phyloP scores from a whole-genome alignment of 2,329 filamentous ascomycete genomes.

The Hymenoscyphus infarciens region DNA sequence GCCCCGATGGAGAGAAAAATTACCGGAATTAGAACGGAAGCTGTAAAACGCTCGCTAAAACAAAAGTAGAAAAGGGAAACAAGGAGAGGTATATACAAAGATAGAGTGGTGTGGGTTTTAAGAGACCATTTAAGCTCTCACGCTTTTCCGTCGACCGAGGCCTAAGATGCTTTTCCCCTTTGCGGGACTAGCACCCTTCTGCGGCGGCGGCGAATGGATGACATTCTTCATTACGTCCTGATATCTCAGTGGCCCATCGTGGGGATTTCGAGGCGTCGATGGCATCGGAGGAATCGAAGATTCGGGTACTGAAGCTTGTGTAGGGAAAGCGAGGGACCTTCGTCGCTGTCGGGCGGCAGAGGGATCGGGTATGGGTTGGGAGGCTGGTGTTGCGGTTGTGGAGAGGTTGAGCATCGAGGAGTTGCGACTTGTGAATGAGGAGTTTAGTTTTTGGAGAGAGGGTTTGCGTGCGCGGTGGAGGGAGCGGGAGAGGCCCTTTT shows the following conservation, averaged over 20 bases:
- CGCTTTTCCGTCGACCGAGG: slow-evolving; percentile 22
- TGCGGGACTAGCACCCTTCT: background rate
- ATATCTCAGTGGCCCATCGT: slow-evolving; percentile 17
- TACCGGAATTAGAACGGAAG: background rate
- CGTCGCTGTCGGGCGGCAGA: background rate
- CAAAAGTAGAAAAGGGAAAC: background rate
- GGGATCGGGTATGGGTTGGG: background rate
- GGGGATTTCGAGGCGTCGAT: slow-evolving; percentile 1
- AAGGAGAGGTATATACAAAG: slow-evolving; percentile 6
- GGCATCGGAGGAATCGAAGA: slow-evolving; percentile 4
- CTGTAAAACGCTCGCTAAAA: slow-evolving; percentile 19
- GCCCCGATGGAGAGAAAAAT: background rate
- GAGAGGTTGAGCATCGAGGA: slow-evolving; percentile 10
- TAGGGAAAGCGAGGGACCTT: slow-evolving; percentile 10
- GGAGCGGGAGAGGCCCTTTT: slow-evolving; percentile 20
- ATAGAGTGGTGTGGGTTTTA: background rate
- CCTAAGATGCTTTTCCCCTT: slow-evolving; percentile 9
- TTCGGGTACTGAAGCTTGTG: background rate
- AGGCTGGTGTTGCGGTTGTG: background rate
- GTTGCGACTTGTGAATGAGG: slow-evolving; percentile 18
- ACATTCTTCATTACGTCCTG: slow-evolving; percentile 25
- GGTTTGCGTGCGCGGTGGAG: slow-evolving; percentile 25
- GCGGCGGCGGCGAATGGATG: slow-evolving; percentile 18
- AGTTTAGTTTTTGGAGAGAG: slow-evolving; percentile 22
- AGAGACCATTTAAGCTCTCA: slow-evolving; percentile 6